phyloP scores from a whole-genome alignment of 169 alveolate genomes.

The Eimeria mitis region DNA sequence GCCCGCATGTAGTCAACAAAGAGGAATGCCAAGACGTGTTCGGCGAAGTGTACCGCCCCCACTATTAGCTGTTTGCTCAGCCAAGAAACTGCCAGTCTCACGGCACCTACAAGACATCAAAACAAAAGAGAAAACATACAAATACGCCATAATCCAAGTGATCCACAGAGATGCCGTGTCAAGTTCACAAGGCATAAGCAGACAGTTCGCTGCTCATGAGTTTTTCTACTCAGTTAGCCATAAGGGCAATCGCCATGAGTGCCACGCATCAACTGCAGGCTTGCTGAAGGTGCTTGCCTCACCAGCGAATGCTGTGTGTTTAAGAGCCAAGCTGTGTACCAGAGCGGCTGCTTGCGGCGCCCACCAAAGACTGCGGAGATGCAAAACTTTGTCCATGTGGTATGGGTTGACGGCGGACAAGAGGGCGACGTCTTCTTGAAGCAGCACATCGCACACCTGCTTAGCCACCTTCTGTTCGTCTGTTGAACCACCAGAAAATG shows the following conservation, averaged over 20 bases:
- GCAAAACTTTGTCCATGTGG: conserved; percentile 40
- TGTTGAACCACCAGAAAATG: not conserved
- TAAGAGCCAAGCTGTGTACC: conserved; percentile 67
- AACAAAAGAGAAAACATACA: not conserved
- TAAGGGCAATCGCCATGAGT: not conserved
- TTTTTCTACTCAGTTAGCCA: not conserved
- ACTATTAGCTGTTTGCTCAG: conserved; percentile 69
- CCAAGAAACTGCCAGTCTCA: conserved; percentile 64
- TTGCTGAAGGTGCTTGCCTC: not conserved
- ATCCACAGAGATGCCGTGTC: not conserved
- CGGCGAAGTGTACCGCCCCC: conserved; percentile 72
- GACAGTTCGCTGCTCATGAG: not conserved
- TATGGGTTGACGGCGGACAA: conserved; percentile 41
- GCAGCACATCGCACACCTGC: conserved; percentile 34
- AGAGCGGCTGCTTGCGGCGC: conserved; percentile 72
- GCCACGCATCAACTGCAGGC: not conserved
- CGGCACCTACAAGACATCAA: conserved; percentile 13
- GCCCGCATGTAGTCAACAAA: conserved; percentile 65
- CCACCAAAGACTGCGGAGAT: conserved; percentile 79
- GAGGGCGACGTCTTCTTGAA: conserved; percentile 72
- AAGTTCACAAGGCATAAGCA: not conserved
- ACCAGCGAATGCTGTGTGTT: conserved; percentile 59
- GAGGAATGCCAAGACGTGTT: conserved; percentile 68
- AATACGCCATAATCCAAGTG: not conserved
- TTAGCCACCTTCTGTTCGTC: conserved; percentile 23